Evolutionary conservation across 2,329 filamentous ascomycete species (phyloP), one percentile per base, ranked within the genome.

Genomic region (Coniella vitis): DNA sequence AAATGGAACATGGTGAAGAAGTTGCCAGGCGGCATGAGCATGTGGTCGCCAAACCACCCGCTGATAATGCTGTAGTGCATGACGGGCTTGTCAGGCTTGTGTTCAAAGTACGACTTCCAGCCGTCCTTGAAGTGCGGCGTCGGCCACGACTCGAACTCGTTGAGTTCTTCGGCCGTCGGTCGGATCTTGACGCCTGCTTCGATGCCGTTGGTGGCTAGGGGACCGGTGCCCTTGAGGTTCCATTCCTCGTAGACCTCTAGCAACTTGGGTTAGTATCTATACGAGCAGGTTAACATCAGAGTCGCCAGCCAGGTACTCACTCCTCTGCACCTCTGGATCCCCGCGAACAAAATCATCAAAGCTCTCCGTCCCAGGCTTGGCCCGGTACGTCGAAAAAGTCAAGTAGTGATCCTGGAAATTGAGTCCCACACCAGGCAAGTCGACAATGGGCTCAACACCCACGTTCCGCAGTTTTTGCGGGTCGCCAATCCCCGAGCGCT

Each of bases 1-100:
- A 88, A 89, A 64, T 87, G 83, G 75, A 88, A 88, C 84, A 89
- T 89, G 60, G 81, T 85, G 70, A 89, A 88, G 74, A 87, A 89
- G 55, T 89, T 88, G 56, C 85, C 85, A 1, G 83, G 78, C 0
- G 85, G 84, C 75, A 79, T 75, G 39, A 79, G 64, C 73, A 78
- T 79, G 57, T 79, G 76, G 61, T 80, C 76, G 25, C 77, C 76
- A 29, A 79, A 79, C 73, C 73, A 79, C 54, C 83, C 83, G 14
- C 84, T 71, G 60, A 90, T 89, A 48, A 90, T 79, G 1, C 77
- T 84, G 68, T 90, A 90, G 62, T 90, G 87, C 86, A 90, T 90
- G 38, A 90, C 86, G 0, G 86, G 87, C 74, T 90, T 90, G 66
- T 90, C 86, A 1, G 85, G 85, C 71, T 90, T 90, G 62, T 90